Percentiles rank a stretch among this genome's conserved stretches.
These are phyloP conservation scores for Liquidambar formosana DNA, from an alignment of 164 flowering plant genomes.

Conservation along the genomic window DNA sequence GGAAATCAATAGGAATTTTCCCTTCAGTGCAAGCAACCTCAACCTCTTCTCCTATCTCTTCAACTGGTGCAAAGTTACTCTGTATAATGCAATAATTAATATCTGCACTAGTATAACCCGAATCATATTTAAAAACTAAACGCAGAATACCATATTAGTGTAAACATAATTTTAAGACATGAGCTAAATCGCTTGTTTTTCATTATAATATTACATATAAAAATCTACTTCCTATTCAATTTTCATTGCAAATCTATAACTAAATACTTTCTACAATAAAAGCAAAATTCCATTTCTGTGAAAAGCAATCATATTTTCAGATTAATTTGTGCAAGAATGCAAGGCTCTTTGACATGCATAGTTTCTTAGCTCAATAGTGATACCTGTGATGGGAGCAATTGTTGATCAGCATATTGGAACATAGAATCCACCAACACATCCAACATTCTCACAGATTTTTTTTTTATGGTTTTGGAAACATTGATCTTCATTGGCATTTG, in stretches of 20 bases:
- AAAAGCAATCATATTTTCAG: neutral
- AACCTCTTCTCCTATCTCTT: conserved; percentile 29
- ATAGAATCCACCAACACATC: conserved; percentile 30
- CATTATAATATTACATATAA: too few species aligned
- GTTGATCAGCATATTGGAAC: conserved; percentile 35
- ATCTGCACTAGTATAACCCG: neutral
- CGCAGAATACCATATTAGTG: neutral
- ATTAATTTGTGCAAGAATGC: neutral
- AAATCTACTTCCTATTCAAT: too few species aligned
- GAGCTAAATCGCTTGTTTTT: too few species aligned
- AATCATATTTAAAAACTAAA: neutral
- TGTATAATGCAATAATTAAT: conserved; percentile 1
- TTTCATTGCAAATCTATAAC: neutral
- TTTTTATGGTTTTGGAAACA: conserved; percentile 5
- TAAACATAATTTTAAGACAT: neutral
- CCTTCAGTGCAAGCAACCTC: conserved; percentile 23
- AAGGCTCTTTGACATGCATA: neutral
- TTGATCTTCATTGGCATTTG: neutral
- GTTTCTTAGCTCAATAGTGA: neutral
- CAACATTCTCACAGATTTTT: conserved; percentile 13
- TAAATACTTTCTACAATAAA: neutral
- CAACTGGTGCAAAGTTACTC: conserved; percentile 41
- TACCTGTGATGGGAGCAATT: conserved; percentile 39
- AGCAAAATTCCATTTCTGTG: neutral
- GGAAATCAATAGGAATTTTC: conserved; percentile 30